Conservation (phyloP, 495 filamentous ascomycete species). For the Hypoxylon fuscum region DNA sequence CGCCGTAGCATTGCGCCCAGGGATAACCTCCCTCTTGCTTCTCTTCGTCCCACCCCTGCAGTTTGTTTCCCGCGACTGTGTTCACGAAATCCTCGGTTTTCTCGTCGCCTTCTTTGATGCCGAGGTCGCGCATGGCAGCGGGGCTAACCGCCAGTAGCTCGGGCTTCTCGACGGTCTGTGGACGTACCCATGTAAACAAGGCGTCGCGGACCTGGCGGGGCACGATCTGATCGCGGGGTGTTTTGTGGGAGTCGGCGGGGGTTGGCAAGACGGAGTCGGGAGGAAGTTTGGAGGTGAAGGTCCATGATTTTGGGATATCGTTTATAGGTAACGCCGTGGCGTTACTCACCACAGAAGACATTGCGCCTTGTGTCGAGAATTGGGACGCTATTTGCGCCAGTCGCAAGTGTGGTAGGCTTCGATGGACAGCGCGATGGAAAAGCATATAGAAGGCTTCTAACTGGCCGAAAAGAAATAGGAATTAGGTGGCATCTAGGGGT, state of each 20-base stretch:
- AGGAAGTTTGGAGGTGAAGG: slow-evolving; percentile 81
- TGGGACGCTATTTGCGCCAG: slow-evolving; percentile 41
- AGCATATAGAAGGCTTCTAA: slow-evolving; percentile 24
- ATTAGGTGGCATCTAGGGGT: background rate
- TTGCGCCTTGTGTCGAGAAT: slow-evolving; percentile 37
- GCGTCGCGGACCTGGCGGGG: slow-evolving; percentile 88
- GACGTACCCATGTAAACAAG: slow-evolving; percentile 89
- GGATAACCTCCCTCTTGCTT: slow-evolving; percentile 79
- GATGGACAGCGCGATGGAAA: slow-evolving; percentile 22
- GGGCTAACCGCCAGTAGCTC: slow-evolving; percentile 83
- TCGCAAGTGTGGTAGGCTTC: slow-evolving; percentile 32
- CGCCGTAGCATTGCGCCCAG: slow-evolving; percentile 98
- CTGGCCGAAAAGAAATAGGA: background rate
- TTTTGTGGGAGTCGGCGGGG: slow-evolving; percentile 78
- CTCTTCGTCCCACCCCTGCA: slow-evolving; percentile 67
- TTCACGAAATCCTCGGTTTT: slow-evolving; percentile 77
- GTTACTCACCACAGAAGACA: slow-evolving; percentile 35
- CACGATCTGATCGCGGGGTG: slow-evolving; percentile 76
- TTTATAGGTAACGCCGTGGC: slow-evolving; percentile 58
- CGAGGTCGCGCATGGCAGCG: slow-evolving; percentile 80
- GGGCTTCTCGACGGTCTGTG: slow-evolving; percentile 71
- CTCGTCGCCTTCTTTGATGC: slow-evolving; percentile 71
- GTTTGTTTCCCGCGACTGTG: slow-evolving; percentile 80
- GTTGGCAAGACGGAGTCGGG: slow-evolving; percentile 83
- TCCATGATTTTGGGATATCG: slow-evolving; percentile 85